Percentiles rank a stretch among this genome's conserved stretches.
Conservation (phyloP, 2,329 filamentous ascomycete species). For the Ophiostoma fasciatum region DNA sequence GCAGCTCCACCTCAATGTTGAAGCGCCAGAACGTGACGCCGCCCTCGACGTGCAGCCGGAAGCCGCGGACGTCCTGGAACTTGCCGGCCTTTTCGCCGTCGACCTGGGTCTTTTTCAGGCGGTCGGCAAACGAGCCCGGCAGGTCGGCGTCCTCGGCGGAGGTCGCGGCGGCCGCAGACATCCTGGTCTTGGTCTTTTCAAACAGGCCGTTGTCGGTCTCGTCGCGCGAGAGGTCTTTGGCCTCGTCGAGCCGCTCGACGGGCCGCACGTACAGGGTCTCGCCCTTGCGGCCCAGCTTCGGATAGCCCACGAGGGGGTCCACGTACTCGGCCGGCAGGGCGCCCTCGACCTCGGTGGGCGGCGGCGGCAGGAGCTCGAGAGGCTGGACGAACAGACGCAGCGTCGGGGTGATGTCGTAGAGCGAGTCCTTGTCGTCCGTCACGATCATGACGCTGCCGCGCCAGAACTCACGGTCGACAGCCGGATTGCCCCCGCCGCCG, state of each 20-base stretch:
- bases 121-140: slow-evolving; percentile 37
- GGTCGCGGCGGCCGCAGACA: too few relatives aligned
- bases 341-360: slow-evolving; percentile 51
- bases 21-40: slow-evolving; percentile 96
- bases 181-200: slow-evolving; percentile 48
- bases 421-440: slow-evolving; percentile 69
- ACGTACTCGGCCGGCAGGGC: slow-evolving; percentile 66
- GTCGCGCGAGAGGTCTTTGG: slow-evolving; percentile 59
- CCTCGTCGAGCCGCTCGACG: slow-evolving; percentile 71
- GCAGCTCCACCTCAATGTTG: slow-evolving; percentile 83
- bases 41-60: slow-evolving; percentile 68
- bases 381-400: slow-evolving; percentile 78
- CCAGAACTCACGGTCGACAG: slow-evolving; percentile 80
- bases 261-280: slow-evolving; percentile 79
- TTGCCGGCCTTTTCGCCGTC: slow-evolving; percentile 74
- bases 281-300: slow-evolving; percentile 72
- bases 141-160: slow-evolving; percentile 29
- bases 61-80: slow-evolving; percentile 69
- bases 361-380: slow-evolving; percentile 65
- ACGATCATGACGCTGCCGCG: slow-evolving; percentile 92
- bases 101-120: slow-evolving; percentile 34
- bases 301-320: slow-evolving; percentile 76
- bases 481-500: too few relatives aligned
- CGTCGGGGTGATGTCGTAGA: slow-evolving; percentile 64
- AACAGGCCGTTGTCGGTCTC: slow-evolving; percentile 77